Conservation (phyloP, 345 rosid species). For the Sonneratia caseolaris region DNA sequence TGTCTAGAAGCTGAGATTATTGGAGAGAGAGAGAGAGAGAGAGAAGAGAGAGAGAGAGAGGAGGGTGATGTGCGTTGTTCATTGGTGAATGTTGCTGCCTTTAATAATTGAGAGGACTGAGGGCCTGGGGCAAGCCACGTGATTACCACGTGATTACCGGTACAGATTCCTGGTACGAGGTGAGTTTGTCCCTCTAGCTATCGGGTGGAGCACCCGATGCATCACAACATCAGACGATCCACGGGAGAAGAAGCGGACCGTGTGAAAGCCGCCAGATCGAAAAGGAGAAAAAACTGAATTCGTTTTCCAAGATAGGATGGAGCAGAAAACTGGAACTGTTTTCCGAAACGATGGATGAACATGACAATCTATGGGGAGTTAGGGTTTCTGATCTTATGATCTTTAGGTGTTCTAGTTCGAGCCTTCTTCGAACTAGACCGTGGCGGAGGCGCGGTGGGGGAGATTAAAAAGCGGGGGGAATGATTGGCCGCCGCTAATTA, state of each 20-base stretch:
- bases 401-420: too few relatives aligned
- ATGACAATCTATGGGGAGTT: too few relatives aligned
- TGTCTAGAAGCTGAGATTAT: neutral
- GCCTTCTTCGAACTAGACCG: neutral
- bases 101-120: neutral
- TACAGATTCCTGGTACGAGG: too few relatives aligned
- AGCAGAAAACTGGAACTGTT: too few relatives aligned
- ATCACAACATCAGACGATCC: neutral
- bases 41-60: neutral
- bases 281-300: too few relatives aligned
- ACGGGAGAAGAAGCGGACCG: neutral
- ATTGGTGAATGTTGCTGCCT: neutral
- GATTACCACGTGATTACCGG: neutral
- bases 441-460: neutral
- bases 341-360: too few relatives aligned
- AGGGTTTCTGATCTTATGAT: too few relatives aligned
- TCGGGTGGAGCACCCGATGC: neutral
- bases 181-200: too few relatives aligned
- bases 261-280: too few relatives aligned
- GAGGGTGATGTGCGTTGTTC: neutral
- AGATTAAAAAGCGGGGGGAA: neutral
- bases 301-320: too few relatives aligned
- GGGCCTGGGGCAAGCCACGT: neutral
- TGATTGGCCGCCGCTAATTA: neutral
- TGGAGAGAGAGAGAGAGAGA: neutral